Base-by-base conservation (phyloP, 208 protist species). In the Wallacemonas rigidus region DNA sequence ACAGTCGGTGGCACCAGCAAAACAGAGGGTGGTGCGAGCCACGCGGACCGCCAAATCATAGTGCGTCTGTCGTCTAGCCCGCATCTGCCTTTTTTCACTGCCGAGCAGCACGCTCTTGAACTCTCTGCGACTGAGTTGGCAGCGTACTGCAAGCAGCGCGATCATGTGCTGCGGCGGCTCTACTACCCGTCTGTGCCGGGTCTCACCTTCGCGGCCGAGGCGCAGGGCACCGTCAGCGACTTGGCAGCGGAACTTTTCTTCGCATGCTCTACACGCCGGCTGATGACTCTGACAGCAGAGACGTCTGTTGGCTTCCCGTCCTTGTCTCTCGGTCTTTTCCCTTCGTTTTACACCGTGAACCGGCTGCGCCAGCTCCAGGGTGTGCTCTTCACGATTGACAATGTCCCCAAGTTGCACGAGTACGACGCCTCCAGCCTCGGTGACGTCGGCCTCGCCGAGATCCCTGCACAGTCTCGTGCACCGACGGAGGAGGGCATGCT, bases 191-290 rank as follows among this genome's bases (percentile, higher is more conserved):
- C 79, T 58, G n/a, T 64, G 38, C 74, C 38, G 35, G 73, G 57
- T 55, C 60, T n/a, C 72, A 6, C 44, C 12, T 83, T 88, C 56
- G 80, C 80, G 9, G 82, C 80, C 38, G 58, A 80, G 14, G 82
- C 68, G 45, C 45, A 64, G 8, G 76, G 74, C 43, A 15, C 57
- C n/a, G 78, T 91, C 36, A 56, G 57, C 14, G 87, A 95, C 71
- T 86, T 95, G 63, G 85, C 85, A 3, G 89, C 89, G 1, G 89
- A 95, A 55, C 69, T 95, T n/a, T 91, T 95, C 74, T 85, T 95
- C 51, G 79, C 87, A 2, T 95, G 89, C 75, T 50, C 69, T 11
- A 70, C 78, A 57, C 85, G 88, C 79, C 47, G 26, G 69, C 76
- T 67, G 17, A 1, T 53, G 41, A n/a, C 40, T 7, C 0, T 54